These are phyloP conservation scores for Diaporthe ampelina DNA, from an alignment of 2,329 filamentous ascomycete genomes.

Conservation along the genomic window DNA sequence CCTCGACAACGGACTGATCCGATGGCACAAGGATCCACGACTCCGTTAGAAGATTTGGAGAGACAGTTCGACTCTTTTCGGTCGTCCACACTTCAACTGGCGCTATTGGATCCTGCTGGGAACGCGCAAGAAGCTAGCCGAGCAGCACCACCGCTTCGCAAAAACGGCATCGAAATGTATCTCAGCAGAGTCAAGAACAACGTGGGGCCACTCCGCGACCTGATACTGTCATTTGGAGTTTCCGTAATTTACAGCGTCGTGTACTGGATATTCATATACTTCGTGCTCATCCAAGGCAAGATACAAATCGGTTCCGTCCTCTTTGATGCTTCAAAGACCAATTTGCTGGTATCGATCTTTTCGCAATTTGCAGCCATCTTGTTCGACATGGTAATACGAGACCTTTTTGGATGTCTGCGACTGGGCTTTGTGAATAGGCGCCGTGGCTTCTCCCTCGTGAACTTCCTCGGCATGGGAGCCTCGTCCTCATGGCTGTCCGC, in stretches of 20 bases:
- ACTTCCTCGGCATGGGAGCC: constrained; percentile 11
- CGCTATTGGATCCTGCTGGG: constrained; percentile 1
- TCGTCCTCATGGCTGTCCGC: constrained; percentile 4
- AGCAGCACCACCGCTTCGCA: neutral
- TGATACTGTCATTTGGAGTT: constrained; percentile 8
- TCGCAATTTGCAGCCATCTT: constrained; percentile 16
- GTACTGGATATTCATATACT: constrained; percentile 22
- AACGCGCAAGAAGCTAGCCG: neutral
- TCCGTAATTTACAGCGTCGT: neutral
- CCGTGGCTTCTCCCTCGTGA: neutral
- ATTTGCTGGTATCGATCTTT: constrained; percentile 5
- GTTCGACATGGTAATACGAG: constrained; percentile 12
- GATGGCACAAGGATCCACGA: constrained; percentile 6
- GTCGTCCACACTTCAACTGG: neutral
- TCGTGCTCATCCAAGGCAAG: constrained; percentile 8
- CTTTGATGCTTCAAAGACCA: constrained; percentile 13
- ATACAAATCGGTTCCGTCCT: constrained; percentile 13
- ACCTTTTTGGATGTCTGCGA: constrained; percentile 20
- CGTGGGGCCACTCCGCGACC: constrained; percentile 4
- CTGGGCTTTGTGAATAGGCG: neutral
- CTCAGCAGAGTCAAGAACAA: neutral
- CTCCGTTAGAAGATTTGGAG: constrained; percentile 15
- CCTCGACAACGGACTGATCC: neutral
- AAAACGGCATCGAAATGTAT: neutral
- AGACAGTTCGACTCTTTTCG: neutral